Percentiles rank a stretch among this genome's conserved stretches.
Evolutionary conservation across 495 filamentous ascomycete species (phyloP).

Genomic region (Neurospora sp.): DNA sequence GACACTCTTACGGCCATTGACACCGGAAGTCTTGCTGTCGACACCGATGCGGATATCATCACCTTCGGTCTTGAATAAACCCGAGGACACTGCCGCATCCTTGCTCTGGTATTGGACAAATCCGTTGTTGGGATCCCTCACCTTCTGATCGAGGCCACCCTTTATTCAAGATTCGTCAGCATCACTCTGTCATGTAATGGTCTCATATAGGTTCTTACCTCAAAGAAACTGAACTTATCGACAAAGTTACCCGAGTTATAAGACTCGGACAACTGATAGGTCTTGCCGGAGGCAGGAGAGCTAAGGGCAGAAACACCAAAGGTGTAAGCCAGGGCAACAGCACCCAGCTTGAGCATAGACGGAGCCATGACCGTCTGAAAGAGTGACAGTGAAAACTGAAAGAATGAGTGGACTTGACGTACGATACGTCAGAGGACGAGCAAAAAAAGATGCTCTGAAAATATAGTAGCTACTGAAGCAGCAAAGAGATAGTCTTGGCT

Average conservation of each 20-base stretch:
- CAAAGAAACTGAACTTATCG: conserved; percentile 39
- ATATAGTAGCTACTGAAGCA: conserved; percentile 10
- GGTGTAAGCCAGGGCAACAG: conserved; percentile 27
- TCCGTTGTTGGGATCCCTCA: conserved; percentile 52
- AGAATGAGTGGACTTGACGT: conserved; percentile 33
- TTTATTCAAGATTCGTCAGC: background rate
- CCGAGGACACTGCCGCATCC: conserved; percentile 37
- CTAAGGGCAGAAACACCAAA: conserved; percentile 17
- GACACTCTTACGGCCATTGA: conserved; percentile 51
- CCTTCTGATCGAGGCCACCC: conserved; percentile 9
- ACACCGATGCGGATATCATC: conserved; percentile 41
- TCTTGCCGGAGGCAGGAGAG: conserved; percentile 1
- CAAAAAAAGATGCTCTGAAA: conserved; percentile 24
- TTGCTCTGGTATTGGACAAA: conserved; percentile 53
- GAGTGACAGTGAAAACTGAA: conserved; percentile 14
- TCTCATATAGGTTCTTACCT: conserved; percentile 15
- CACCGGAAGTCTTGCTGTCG: conserved; percentile 21
- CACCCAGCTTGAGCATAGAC: conserved; percentile 30
- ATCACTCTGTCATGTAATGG: background rate
- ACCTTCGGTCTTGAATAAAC: conserved; percentile 42
- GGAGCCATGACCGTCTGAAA: conserved; percentile 31
- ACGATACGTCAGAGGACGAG: conserved; percentile 39
- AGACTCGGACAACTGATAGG: conserved; percentile 32
- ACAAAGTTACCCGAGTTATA: conserved; percentile 44
- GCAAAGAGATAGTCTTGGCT: conserved; percentile 14